A percentile compares a stretch with the other conserved stretches of the same genome.
Evolutionary conservation across 768 basidiomycete species (phyloP).

Genomic region (Suillus discolor): DNA sequence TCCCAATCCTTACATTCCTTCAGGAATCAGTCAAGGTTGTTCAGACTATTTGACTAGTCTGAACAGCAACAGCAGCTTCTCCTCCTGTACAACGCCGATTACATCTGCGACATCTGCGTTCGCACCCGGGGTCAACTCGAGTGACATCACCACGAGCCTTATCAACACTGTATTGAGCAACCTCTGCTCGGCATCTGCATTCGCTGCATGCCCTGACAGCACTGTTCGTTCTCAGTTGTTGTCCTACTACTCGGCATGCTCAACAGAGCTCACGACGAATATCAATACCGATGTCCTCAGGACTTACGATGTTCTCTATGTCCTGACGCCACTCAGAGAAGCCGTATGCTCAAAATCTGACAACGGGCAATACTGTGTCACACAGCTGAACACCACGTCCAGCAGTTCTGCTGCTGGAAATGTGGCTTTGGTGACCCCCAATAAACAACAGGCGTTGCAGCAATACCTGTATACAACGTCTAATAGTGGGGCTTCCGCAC

Average conservation of each 20-base stretch:
- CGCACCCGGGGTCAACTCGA: conserved; percentile 43
- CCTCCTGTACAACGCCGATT: conserved; percentile 64
- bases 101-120: conserved; percentile 61
- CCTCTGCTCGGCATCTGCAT: conserved; percentile 55
- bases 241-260: conserved; percentile 72
- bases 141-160: conserved; percentile 41
- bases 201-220: conserved; percentile 54
- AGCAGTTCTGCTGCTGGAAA: conserved; percentile 23
- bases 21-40: conserved; percentile 60
- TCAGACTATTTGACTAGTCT: conserved; percentile 58
- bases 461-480: conserved; percentile 28
- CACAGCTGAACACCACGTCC: conserved; percentile 41
- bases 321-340: conserved; percentile 59
- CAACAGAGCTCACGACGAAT: conserved; percentile 62
- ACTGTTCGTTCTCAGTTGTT: conserved; percentile 63
- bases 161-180: conserved; percentile 53
- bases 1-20: conserved; percentile 63
- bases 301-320: conserved; percentile 83
- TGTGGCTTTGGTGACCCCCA: conserved; percentile 18
- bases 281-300: conserved; percentile 52
- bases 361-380: conserved; percentile 68
- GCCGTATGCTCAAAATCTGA: conserved; percentile 82
- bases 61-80: conserved; percentile 59
- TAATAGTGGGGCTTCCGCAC: conserved; percentile 20
- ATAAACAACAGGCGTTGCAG: conserved; percentile 17